Base-by-base conservation (phyloP, 2,329 filamentous ascomycete genomes). In the Exserohilum rostratum region DNA sequence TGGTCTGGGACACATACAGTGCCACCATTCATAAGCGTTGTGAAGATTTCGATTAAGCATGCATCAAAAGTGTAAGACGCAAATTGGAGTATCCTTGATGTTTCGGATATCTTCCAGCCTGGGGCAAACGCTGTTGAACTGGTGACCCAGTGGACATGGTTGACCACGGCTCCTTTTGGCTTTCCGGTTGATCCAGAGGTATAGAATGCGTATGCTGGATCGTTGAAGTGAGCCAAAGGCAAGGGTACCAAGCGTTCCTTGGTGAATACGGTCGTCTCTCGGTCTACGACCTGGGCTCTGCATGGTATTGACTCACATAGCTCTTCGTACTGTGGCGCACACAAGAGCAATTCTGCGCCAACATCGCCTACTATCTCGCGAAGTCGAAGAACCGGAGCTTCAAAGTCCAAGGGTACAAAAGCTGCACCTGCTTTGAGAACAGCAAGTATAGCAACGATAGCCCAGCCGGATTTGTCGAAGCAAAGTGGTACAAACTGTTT, bases 111-210 rank as follows among this genome's bases (percentile, higher is more conserved):
- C 2, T 78, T 75, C 57, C 65, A 66, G 5, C 53, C 52, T 1
- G 62, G 66, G 15, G 67, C 65, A 30, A 69, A 71, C 2, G 57
- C 61, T 3, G 61, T 57, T 5, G 68, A 70, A 50, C 68, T 66
- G 3, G 85, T 84, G 1, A 83, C 83, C 1, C 88, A 77, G 0
- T 84, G 81, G 0, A 76, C 76, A 62, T 90, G 87, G 6, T 83
- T 83, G 55, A 88, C 84, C 15, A 87, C 83, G 11, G 87, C 83
- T 1, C 85, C 86, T 53, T 85, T 85, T 0, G 84, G 83, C 46
- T 79, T 80, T 44, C 81, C 81, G 1, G 83, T 83, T 0, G 83
- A 83, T 0, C 83, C 83, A 2, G 82, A 83, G 0, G 82, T 83
- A 57, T 88, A 85, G 4, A 90, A 80, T 3, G 86, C 78, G 64